Conservation (phyloP, 192 early-diverging fungal species). For the Rhizoclosmatium globosum region DNA sequence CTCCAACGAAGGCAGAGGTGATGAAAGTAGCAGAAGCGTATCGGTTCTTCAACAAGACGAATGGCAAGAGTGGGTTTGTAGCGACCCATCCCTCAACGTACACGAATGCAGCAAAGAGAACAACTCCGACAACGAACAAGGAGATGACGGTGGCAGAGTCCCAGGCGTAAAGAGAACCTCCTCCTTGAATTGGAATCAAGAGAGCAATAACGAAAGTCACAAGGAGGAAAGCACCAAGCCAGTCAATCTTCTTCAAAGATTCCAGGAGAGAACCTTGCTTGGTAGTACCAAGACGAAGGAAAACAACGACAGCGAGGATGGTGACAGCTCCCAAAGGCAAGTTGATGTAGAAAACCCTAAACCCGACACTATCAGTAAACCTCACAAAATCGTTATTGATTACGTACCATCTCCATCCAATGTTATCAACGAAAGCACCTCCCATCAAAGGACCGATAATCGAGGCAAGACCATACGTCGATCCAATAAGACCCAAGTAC, state of each 20-base stretch:
- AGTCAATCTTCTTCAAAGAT: constrained; percentile 53
- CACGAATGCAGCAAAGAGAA: constrained; percentile 46
- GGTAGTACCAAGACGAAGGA: constrained; percentile 52
- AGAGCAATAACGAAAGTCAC: constrained; percentile 24
- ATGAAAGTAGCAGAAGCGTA: constrained; percentile 33
- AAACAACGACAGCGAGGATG: constrained; percentile 58
- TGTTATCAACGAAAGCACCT: constrained; percentile 76
- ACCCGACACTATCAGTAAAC: constrained; percentile 35
- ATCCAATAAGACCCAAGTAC: constrained; percentile 79
- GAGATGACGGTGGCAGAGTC: constrained; percentile 62
- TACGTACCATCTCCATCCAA: constrained; percentile 51
- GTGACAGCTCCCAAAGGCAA: constrained; percentile 76
- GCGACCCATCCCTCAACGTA: constrained; percentile 68
- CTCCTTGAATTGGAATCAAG: constrained; percentile 61
- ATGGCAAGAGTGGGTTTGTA: constrained; percentile 73
- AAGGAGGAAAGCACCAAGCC: constrained; percentile 33
- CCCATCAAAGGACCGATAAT: constrained; percentile 86
- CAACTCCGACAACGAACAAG: constrained; percentile 70
- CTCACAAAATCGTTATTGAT: constrained; percentile 65
- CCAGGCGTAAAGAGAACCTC: constrained; percentile 70
- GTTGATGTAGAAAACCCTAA: constrained; percentile 61
- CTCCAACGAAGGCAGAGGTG: constrained; percentile 41
- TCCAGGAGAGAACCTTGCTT: background rate
- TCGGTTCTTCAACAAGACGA: constrained; percentile 61
- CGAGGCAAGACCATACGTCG: constrained; percentile 76